Base-by-base conservation (phyloP, 164 flowering plant species). In the Nymphaea thermarum region DNA sequence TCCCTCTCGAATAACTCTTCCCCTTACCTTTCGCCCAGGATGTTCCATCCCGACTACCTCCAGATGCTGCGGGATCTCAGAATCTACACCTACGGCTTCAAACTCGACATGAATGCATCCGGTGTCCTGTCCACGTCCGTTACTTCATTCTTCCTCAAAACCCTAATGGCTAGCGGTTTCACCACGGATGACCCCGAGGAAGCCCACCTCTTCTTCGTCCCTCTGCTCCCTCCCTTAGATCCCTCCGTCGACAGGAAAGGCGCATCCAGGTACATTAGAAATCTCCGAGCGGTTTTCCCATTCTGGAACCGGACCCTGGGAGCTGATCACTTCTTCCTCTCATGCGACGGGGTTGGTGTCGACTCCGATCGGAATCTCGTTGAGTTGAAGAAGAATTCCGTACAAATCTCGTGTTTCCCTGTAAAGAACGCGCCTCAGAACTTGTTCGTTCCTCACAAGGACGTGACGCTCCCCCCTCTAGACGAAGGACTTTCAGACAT, bases 291-390 rank as follows among this genome's bases (percentile, higher is more conserved):
- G 42, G 57, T 70, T 6, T 68, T 67, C 66, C 91, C 94, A 4
- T 91, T 75, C 80, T 91, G 97, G 97, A 84, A 91, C 79, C 87
- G 83, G 8, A 80, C 94, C 3, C 93, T 91, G 36, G 94, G 94
- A 4, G 91, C 94, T 64, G 94, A 88, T 64, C 97, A 91, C 59
- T 84, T 88, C 77, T 87, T 71, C 72, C 41, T 86, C 62, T 84
- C 88, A 2, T 82, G 82, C 42, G 16, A 65, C 42, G 90, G 89
- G 1, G 47, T 88, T 5, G 82, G 81, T 55, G 74, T 51, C 73
- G 80, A 79, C 15, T 81, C 91, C 42, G 85, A 85, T 69, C 76
- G 97, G 3, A 87, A 86, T 64, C 68, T 83, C 73, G 80, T 91
- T 36, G 97, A 91, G 80, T 64, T 91, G 73, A 86, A 83, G 83